Percentiles rank a stretch among this genome's conserved stretches.
Evolutionary conservation across 805 yeast genomes (phyloP).

Genomic region (Myxozyma geophila): DNA sequence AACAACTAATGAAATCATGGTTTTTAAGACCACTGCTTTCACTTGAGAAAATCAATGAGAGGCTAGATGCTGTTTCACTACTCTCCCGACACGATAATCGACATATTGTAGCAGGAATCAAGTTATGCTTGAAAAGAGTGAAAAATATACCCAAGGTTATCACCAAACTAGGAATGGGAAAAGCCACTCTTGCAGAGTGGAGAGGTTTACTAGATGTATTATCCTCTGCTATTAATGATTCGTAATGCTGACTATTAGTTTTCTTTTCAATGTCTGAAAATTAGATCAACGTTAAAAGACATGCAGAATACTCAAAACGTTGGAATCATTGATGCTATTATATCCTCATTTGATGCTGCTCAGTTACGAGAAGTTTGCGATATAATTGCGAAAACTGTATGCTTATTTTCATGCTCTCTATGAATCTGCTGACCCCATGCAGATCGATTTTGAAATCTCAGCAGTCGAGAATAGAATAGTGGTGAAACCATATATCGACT

Average conservation of each 20-base stretch:
- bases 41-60: slow-evolving; percentile 40
- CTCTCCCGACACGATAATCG: slow-evolving; percentile 40
- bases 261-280: slow-evolving; percentile 6
- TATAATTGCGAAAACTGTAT: slow-evolving; percentile 39
- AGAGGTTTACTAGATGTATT: slow-evolving; percentile 39
- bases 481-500: slow-evolving; percentile 45
- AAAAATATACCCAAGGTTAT: slow-evolving; percentile 44
- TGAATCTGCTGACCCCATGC: not conserved
- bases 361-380: slow-evolving; percentile 28
- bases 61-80: slow-evolving; percentile 43
- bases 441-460: slow-evolving; percentile 49
- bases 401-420: not conserved
- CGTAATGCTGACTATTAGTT: slow-evolving; percentile 7
- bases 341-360: slow-evolving; percentile 24
- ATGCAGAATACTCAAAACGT: not conserved
- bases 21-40: slow-evolving; percentile 46
- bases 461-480: slow-evolving; percentile 41
- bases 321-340: slow-evolving; percentile 22
- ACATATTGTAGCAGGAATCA: slow-evolving; percentile 38
- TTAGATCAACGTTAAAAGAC: slow-evolving; percentile 4
- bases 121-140: slow-evolving; percentile 38
- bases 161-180: slow-evolving; percentile 41
- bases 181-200: slow-evolving; percentile 44
- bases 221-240: slow-evolving; percentile 36
- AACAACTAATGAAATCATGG: slow-evolving; percentile 45